These are phyloP conservation scores for Alternaria infectoria DNA, from an alignment of 2,329 filamentous ascomycete genomes.

Conservation along the genomic window DNA sequence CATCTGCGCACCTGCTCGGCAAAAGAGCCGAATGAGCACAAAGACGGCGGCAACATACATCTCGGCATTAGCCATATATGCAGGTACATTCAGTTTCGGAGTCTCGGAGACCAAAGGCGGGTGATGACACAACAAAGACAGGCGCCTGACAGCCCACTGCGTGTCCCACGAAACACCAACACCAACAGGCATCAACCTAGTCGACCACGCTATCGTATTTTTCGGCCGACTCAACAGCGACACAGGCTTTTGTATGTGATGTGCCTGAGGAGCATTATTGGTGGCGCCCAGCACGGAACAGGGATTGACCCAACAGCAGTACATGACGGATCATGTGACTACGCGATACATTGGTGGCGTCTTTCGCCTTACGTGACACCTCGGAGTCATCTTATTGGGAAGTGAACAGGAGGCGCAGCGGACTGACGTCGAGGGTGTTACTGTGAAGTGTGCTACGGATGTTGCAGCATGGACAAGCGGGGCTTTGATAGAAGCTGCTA, in stretches of 20 bases:
- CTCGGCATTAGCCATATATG: neutral
- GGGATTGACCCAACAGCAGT: neutral
- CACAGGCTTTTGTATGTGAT: neutral
- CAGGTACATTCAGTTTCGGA: neutral
- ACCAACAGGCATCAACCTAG: neutral
- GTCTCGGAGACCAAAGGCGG: neutral
- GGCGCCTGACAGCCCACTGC: neutral
- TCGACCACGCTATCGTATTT: neutral
- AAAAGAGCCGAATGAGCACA: neutral
- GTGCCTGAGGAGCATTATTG: neutral
- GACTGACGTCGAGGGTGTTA: neutral
- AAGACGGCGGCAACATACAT: neutral
- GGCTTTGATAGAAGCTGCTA: neutral
- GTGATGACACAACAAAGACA: neutral
- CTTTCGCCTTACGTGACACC: neutral
- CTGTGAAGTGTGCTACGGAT: neutral
- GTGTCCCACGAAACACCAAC: neutral
- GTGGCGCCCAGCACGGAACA: neutral
- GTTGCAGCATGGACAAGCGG: neutral
- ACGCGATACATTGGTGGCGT: neutral
- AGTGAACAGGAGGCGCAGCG: neutral
- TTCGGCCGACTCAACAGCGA: neutral
- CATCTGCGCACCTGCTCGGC: neutral
- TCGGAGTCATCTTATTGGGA: no score
- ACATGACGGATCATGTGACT: neutral